Conservation (phyloP, 83 land plant genomes). For the Diphasiastrum complanatum region DNA sequence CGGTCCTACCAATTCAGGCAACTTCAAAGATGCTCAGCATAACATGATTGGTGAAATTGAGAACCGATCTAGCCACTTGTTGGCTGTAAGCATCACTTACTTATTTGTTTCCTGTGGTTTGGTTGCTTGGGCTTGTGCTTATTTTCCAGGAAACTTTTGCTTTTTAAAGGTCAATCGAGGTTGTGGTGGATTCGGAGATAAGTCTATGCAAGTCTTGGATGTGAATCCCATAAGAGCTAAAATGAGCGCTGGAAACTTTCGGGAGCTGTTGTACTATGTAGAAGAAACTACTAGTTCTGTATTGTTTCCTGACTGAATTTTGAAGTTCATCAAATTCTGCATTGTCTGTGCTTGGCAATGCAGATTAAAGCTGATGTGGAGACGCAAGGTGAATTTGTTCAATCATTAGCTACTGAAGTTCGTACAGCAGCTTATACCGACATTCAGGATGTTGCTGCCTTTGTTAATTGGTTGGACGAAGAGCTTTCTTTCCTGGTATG, state of each 20-base stretch:
- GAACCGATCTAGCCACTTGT: no score
- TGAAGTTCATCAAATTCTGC: no score
- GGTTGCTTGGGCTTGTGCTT: neutral
- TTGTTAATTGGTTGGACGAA: constrained; percentile 12
- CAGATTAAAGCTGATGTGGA: no score
- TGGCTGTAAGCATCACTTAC: no score
- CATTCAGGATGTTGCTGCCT: no score
- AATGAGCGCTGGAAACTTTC: no score
- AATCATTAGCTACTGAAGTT: neutral
- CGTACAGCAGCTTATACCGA: neutral
- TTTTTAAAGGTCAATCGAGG: neutral
- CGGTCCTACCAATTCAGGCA: neutral
- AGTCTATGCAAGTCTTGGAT: constrained; percentile 3
- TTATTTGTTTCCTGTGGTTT: constrained; percentile 5
- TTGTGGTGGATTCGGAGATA: constrained; percentile 1
- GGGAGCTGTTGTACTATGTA: no score
- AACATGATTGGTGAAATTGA: constrained; percentile 16
- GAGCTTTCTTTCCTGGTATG: constrained; percentile 17
- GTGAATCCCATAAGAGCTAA: no score
- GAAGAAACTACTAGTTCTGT: no score
- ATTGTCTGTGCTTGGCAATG: neutral
- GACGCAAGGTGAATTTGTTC: no score
- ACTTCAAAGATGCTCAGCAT: neutral
- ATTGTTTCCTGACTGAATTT: no score
- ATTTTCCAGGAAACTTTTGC: neutral